A percentile compares a stretch with the other conserved stretches of the same genome.
Conservation (phyloP, 768 basidiomycete genomes). For the Rossbeevera mucosa region DNA sequence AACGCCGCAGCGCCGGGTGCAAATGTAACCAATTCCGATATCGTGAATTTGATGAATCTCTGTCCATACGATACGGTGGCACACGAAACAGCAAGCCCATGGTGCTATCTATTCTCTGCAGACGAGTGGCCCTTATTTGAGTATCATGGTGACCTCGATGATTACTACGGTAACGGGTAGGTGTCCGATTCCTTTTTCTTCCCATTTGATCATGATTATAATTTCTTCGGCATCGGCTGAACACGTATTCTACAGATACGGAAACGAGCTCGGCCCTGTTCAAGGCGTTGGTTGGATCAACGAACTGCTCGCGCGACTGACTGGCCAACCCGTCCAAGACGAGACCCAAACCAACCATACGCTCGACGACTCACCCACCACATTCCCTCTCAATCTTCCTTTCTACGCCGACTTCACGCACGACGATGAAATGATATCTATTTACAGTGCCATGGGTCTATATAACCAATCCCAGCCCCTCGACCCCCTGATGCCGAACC, state of each 20-base stretch:
- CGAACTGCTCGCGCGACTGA: constrained; percentile 78
- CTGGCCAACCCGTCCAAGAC: constrained; percentile 56
- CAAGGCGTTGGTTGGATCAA: constrained; percentile 85
- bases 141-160: constrained; percentile 63
- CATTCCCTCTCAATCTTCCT: constrained; percentile 66
- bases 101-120: constrained; percentile 60
- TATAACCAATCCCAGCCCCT: constrained; percentile 37
- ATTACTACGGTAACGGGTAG: constrained; percentile 69
- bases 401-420: constrained; percentile 82
- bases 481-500: constrained; percentile 9
- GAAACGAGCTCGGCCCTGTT: constrained; percentile 59
- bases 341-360: constrained; percentile 74
- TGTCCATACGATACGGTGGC: constrained; percentile 72
- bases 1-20: constrained; percentile 61
- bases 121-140: constrained; percentile 62
- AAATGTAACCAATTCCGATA: constrained; percentile 49
- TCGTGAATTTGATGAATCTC: constrained; percentile 57
- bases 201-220: too few species aligned
- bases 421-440: constrained; percentile 77
- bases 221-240: too few species aligned
- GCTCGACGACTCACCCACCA: constrained; percentile 53
- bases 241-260: constrained; percentile 42
- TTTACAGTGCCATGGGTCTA: constrained; percentile 56
- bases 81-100: constrained; percentile 46
- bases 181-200: too few species aligned